phyloP scores from a whole-genome alignment of 2,329 filamentous ascomycete genomes.

The Neofusicoccum sp. region DNA sequence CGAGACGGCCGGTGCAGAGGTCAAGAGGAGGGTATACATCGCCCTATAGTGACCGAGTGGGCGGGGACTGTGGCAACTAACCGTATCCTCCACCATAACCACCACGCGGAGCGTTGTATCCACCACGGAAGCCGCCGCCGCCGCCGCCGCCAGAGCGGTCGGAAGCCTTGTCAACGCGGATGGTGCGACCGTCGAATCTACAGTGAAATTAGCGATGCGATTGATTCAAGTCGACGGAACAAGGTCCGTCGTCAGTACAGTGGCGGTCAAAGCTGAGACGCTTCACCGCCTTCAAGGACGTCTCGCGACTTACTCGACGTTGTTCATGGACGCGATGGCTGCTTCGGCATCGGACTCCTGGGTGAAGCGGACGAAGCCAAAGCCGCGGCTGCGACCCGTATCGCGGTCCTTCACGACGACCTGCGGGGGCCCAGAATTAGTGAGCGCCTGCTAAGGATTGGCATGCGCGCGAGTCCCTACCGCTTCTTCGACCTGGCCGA shows the following conservation, averaged over 20 bases:
- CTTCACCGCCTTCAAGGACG: constrained; percentile 17
- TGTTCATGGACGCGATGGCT: constrained; percentile 81
- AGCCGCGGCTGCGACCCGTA: constrained; percentile 93
- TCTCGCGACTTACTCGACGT: constrained; percentile 73
- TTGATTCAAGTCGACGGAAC: background rate
- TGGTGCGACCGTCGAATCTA: constrained; percentile 90
- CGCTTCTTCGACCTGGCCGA: constrained; percentile 89
- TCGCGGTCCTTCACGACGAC: constrained; percentile 98
- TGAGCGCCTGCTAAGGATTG: background rate
- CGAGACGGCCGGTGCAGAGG: background rate
- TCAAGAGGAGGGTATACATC: background rate
- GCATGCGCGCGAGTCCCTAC: constrained; percentile 61
- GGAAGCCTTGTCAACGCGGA: constrained; percentile 94
- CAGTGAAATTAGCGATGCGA: constrained; percentile 9
- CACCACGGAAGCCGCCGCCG: constrained; percentile 36
- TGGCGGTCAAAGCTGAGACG: constrained; percentile 15
- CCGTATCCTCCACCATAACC: constrained; percentile 32
- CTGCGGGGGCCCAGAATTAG: constrained; percentile 50
- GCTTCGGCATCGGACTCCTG: constrained; percentile 75
- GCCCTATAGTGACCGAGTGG: background rate
- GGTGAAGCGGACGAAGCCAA: constrained; percentile 91
- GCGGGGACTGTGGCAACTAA: constrained; percentile 22
- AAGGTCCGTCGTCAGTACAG: constrained; percentile 10
- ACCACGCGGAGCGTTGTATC: constrained; percentile 32
- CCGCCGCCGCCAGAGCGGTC: constrained; percentile 64